Evolutionary conservation across 305 asterid species (phyloP).

Genomic region (Euphrasia arctica): DNA sequence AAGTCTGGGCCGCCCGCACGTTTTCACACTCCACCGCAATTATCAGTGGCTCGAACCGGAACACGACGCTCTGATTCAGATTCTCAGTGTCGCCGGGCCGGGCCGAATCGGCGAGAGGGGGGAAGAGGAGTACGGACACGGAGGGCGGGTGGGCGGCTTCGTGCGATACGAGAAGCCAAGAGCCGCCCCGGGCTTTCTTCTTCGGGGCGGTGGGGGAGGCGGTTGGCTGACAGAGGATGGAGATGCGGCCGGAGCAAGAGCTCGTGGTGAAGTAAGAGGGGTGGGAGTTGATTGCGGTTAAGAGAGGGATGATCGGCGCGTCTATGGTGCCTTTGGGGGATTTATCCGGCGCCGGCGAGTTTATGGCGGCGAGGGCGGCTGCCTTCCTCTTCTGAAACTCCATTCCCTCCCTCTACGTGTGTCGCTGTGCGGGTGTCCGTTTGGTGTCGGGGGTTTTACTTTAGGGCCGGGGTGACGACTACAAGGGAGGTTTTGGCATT

Average conservation of each 20-base stretch:
- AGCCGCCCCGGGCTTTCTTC: constrained; percentile 88
- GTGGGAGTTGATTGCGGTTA: constrained; percentile 70
- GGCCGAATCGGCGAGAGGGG: constrained; percentile 22
- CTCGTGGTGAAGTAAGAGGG: constrained; percentile 94
- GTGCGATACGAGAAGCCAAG: constrained; percentile 89
- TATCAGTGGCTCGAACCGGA: constrained; percentile 90
- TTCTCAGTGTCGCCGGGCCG: constrained; percentile 20
- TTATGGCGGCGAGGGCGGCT: constrained; percentile 61
- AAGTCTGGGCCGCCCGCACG: constrained; percentile 56
- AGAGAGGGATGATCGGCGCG: constrained; percentile 70
- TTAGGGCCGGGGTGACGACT: constrained; percentile 6
- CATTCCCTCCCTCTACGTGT: constrained; percentile 31
- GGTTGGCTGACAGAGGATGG: constrained; percentile 73
- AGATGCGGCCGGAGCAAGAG: constrained; percentile 98
- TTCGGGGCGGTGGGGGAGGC: constrained; percentile 43
- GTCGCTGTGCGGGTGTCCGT: constrained; percentile 5
- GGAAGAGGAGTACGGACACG: constrained; percentile 47
- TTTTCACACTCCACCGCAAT: constrained; percentile 83
- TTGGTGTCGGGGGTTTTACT: constrained; percentile 25
- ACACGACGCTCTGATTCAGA: constrained; percentile 40
- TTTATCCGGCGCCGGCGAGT: constrained; percentile 72
- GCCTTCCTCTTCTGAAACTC: constrained; percentile 76
- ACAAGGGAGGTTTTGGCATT: constrained; percentile 1
- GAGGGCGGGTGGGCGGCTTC: constrained; percentile 51
- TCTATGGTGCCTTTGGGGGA: constrained; percentile 91